These are phyloP conservation scores for Albophoma yamanashiensis DNA, from an alignment of 2,329 filamentous ascomycete species.

Conservation along the genomic window DNA sequence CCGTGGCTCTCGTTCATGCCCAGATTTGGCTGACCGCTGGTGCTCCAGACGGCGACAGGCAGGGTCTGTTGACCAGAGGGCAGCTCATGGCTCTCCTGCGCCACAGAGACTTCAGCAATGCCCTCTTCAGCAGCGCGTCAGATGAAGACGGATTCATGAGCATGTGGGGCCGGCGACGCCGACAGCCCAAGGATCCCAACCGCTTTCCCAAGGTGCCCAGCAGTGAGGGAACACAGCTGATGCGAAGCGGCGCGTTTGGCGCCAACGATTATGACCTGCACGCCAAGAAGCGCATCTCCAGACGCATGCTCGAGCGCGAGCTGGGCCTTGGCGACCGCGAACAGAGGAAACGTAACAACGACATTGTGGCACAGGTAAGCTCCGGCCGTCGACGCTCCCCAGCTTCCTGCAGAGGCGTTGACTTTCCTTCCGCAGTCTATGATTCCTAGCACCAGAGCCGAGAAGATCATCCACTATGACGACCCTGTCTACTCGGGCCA, in stretches of 20 bases:
- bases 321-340: slow-evolving; percentile 57
- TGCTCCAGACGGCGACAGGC: slow-evolving; percentile 12
- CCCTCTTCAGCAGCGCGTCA: slow-evolving; percentile 24
- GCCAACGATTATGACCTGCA: slow-evolving; percentile 45
- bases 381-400: background rate
- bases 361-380: slow-evolving; percentile 56
- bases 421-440: slow-evolving; percentile 40
- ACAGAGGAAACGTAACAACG: slow-evolving; percentile 48
- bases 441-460: slow-evolving; percentile 66
- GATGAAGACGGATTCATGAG: slow-evolving; percentile 23
- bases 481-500: slow-evolving; percentile 87
- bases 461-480: slow-evolving; percentile 82
- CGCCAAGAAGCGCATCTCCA: slow-evolving; percentile 50
- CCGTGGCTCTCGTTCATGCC: background rate
- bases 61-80: slow-evolving; percentile 19
- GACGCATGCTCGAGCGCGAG: slow-evolving; percentile 70
- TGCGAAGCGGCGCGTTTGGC: slow-evolving; percentile 76
- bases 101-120: slow-evolving; percentile 23
- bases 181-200: slow-evolving; percentile 34
- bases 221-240: slow-evolving; percentile 62
- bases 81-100: slow-evolving; percentile 31
- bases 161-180: slow-evolving; percentile 30
- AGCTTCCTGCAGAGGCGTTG: background rate
- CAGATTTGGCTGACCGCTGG: background rate
- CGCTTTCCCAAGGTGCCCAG: slow-evolving; percentile 79